Base-by-base conservation (phyloP, 2,329 filamentous ascomycete genomes). In the Cordyceps cicadae region DNA sequence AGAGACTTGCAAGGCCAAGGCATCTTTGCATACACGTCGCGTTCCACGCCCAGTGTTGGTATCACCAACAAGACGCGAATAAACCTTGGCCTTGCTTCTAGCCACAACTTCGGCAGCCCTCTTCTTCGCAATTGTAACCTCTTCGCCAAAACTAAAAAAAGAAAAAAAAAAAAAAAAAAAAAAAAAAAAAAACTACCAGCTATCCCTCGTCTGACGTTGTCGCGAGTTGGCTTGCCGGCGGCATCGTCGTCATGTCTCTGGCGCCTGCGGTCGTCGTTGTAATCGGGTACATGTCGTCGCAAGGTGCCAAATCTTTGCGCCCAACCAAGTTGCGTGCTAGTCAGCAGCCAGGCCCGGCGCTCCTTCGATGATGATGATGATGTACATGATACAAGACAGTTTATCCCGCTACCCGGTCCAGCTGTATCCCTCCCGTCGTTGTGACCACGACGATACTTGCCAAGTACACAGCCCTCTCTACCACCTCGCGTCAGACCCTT, bases 11-110 rank as follows among this genome's bases (percentile, higher is more conserved):
- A 21, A 21, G 37, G 57, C 12, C 57, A 53, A 59, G 49, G 57
- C 57, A 59, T 37, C 49, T 49, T 26, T 59, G 53, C 57, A 48
- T 59, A 59, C 49, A 46, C 6, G 49, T 54, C 57, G 57, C 41
- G 57, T 54, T 14, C 32, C 57, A 48, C 57, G 34, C 11, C 48
- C n/a, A 9, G 49, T 46, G 14, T 37, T 24, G 17, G 43, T 26
- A 50, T 50, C 45, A 50, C 45, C 19, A 57, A 49, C 14, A 8
- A 11, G 15, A 46, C 54, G 54, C 54, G 54, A 50, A 7, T 29
- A 57, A 41, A 34, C 43, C 43, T 21, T 46, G 43, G 43, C n/a
- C 43, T 21, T 19, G 2, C 7, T 46, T 43, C 17, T 43, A 43
- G 15, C 4, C 14, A n/a, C 15, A n/a, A 43, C 5, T 41, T 41